Conservation (phyloP, 306 rosid species). For the Malus sieversii region DNA sequence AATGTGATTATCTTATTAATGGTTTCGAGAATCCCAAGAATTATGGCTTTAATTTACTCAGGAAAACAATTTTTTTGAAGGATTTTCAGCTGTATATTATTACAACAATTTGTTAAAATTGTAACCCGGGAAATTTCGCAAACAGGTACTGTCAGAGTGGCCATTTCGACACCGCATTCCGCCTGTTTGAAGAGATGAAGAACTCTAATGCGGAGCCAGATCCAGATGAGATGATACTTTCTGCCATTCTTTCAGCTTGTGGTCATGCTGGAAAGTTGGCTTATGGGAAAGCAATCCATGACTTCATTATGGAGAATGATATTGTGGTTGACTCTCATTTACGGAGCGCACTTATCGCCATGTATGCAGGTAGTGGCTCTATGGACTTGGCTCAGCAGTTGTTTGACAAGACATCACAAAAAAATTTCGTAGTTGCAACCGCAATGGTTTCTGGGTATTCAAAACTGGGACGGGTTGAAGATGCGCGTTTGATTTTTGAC, state of each 20-base stretch:
- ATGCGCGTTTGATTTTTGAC: conserved; percentile 59
- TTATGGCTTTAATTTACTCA: not conserved
- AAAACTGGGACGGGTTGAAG: conserved; percentile 42
- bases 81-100: not conserved
- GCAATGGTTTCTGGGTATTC: conserved; percentile 70
- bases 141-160: conserved; percentile 65
- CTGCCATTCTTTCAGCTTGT: conserved; percentile 63
- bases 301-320: conserved; percentile 30
- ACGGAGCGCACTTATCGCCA: conserved; percentile 55
- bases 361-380: conserved; percentile 68
- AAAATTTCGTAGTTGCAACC: conserved; percentile 57
- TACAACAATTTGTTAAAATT: not conserved
- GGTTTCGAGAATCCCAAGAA: not conserved
- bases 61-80: not conserved
- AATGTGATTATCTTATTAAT: not conserved
- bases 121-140: conserved; percentile 10
- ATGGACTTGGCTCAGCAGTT: conserved; percentile 59
- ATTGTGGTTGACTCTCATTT: conserved; percentile 33
- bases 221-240: conserved; percentile 60
- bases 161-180: conserved; percentile 43
- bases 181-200: conserved; percentile 69
- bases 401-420: conserved; percentile 34
- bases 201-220: conserved; percentile 44
- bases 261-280: conserved; percentile 39
- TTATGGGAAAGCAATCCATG: conserved; percentile 38